Conservation (phyloP, 805 yeast species). For the Suhomyces prunicola region DNA sequence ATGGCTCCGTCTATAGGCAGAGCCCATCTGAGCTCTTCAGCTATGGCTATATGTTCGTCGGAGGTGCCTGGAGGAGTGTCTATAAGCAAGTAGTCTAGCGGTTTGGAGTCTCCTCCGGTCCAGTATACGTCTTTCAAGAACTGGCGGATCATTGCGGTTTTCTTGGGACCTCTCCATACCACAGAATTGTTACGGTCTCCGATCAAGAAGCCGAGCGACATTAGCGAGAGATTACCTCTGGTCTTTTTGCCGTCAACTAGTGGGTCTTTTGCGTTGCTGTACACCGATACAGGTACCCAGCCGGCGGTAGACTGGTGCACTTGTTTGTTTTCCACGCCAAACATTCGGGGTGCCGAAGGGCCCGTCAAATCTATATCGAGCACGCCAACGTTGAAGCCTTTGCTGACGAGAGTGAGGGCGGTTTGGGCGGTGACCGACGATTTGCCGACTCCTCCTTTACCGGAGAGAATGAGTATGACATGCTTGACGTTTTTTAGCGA, state of each 20-base stretch:
- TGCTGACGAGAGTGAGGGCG: conserved; percentile 71
- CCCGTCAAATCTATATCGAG: conserved; percentile 95
- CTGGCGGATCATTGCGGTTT: conserved; percentile 96
- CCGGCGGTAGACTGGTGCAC: conserved; percentile 80
- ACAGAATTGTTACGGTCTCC: conserved; percentile 84
- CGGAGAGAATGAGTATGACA: conserved; percentile 79
- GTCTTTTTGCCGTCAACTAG: conserved; percentile 10
- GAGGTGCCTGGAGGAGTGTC: conserved; percentile 99
- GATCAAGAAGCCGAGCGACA: conserved; percentile 86
- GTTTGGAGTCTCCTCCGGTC: conserved; percentile 51
- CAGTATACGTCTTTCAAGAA: conserved; percentile 87
- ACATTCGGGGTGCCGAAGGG: conserved; percentile 94
- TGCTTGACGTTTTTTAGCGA: conserved; percentile 59
- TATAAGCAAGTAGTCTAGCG: conserved; percentile 70
- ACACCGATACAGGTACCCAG: conserved; percentile 82
- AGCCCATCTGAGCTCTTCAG: conserved; percentile 76
- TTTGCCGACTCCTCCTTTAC: conserved; percentile 97
- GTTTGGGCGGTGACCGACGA: conserved; percentile 93
- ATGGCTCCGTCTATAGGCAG: conserved; percentile 84
- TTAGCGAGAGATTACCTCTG: conserved; percentile 52
- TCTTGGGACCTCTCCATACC: conserved; percentile 98
- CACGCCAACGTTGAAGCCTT: conserved; percentile 86
- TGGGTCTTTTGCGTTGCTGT: conserved; percentile 8
- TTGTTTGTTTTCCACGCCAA: conserved; percentile 78
- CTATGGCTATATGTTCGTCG: conserved; percentile 96